A percentile compares a stretch with the other conserved stretches of the same genome.
Conservation (phyloP, 2,329 filamentous ascomycete genomes). For the Hymenoscyphus salicellus region DNA sequence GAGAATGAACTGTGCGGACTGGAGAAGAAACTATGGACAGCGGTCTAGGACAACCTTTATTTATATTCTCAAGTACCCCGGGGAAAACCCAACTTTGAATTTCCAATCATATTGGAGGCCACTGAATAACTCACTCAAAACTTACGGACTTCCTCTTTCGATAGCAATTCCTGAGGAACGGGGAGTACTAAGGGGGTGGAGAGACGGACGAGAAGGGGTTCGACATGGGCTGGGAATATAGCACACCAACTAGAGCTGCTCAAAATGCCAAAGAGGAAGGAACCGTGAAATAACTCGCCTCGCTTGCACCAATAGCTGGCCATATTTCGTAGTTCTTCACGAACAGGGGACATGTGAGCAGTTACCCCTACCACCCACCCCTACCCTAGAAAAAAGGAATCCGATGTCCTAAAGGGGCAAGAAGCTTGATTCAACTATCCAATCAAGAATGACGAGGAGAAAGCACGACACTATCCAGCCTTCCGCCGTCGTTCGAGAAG, state of each 20-base stretch:
- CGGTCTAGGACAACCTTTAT: background rate
- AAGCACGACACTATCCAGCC: background rate
- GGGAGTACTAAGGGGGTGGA: background rate
- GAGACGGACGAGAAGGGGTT: background rate
- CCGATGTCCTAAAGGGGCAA: conserved; percentile 3
- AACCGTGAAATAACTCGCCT: background rate
- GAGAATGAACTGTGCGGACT: conserved; percentile 6
- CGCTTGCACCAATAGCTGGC: background rate
- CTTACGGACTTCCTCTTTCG: conserved; percentile 10
- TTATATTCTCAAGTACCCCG: background rate
- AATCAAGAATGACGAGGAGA: background rate
- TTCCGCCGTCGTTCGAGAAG: background rate
- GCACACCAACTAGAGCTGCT: background rate
- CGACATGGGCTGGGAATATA: background rate
- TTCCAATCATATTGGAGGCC: background rate
- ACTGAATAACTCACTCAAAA: background rate
- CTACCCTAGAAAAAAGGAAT: background rate
- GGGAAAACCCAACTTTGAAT: background rate
- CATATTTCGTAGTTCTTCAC: conserved; percentile 1
- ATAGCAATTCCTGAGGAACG: background rate
- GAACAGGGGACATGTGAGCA: background rate
- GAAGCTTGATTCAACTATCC: conserved; percentile 6
- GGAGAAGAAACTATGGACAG: background rate
- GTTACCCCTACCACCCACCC: background rate
- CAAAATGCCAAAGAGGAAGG: conserved; percentile 5